A percentile compares a stretch with the other conserved stretches of the same genome.
Conservation (phyloP, 768 basidiomycete species). For the Clitopilus passeckerianus region DNA sequence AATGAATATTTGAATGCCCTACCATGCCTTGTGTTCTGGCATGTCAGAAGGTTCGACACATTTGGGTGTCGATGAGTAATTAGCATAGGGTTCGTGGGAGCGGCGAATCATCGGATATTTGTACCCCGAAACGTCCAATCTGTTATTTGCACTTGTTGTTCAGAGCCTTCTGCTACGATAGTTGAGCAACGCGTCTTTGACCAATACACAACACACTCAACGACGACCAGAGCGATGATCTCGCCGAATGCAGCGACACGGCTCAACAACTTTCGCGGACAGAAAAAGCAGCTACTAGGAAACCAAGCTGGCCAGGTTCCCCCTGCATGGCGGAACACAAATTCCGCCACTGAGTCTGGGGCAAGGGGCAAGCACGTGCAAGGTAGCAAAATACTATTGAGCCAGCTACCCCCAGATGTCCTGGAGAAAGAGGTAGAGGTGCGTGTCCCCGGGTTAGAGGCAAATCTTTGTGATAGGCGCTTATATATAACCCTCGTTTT, state of each 20-base stretch:
- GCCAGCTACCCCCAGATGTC: slow-evolving; percentile 64
- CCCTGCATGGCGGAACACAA: slow-evolving; percentile 55
- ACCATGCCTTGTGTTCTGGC: not conserved
- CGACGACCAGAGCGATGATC: slow-evolving; percentile 1
- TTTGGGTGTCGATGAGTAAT: no score
- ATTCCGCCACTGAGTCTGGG: slow-evolving; percentile 9
- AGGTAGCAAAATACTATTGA: slow-evolving; percentile 68
- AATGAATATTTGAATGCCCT: not conserved
- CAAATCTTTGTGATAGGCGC: not conserved
- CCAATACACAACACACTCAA: not conserved
- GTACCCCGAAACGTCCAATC: not conserved
- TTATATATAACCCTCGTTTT: not conserved
- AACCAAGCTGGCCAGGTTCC: slow-evolving; percentile 48
- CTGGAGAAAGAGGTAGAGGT: slow-evolving; percentile 66
- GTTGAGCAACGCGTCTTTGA: not conserved
- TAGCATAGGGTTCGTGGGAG: no score
- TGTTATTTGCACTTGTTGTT: slow-evolving; percentile 1
- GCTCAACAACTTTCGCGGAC: slow-evolving; percentile 41
- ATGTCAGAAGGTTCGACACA: no score
- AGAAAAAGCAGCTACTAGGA: slow-evolving; percentile 56
- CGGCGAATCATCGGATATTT: no score
- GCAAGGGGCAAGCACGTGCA: slow-evolving; percentile 26
- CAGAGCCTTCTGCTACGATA: not conserved
- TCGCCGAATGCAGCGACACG: slow-evolving; percentile 24
- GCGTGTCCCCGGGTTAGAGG: slow-evolving; percentile 12